Evolutionary conservation across 257 asterid species (phyloP).

Genomic region (Forsythia suspensa): DNA sequence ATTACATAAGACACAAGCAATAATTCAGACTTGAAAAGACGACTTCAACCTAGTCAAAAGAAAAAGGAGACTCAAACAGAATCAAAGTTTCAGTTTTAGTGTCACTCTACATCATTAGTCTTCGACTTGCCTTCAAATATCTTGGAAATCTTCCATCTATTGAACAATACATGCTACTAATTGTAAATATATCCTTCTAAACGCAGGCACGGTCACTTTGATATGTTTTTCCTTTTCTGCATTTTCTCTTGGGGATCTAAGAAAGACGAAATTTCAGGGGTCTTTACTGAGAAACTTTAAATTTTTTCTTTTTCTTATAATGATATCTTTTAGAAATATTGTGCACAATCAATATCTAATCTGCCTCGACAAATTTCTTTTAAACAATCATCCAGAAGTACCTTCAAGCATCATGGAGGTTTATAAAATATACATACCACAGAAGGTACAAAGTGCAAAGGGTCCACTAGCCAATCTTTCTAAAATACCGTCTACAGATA

Average conservation of each 20-base stretch:
- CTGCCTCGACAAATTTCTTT: background rate
- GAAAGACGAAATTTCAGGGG: background rate
- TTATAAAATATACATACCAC: background rate
- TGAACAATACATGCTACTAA: background rate
- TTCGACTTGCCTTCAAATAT: background rate
- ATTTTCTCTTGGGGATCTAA: background rate
- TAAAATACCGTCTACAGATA: background rate
- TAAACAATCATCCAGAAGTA: background rate
- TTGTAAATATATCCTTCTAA: background rate
- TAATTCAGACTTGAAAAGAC: background rate
- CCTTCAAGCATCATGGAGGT: background rate
- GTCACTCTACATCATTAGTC: background rate
- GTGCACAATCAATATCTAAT: background rate
- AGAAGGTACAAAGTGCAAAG: background rate
- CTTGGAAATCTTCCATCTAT: background rate
- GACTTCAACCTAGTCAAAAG: background rate
- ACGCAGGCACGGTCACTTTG: background rate
- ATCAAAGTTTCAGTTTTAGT: background rate
- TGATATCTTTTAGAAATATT: background rate
- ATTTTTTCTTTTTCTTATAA: background rate
- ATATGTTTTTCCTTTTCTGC: background rate
- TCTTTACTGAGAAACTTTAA: background rate
- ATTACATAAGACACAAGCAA: background rate
- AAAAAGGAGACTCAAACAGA: background rate
- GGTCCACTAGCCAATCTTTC: background rate